Evolutionary conservation across 768 basidiomycete species (phyloP).

Genomic region (Chalciporus chontae): DNA sequence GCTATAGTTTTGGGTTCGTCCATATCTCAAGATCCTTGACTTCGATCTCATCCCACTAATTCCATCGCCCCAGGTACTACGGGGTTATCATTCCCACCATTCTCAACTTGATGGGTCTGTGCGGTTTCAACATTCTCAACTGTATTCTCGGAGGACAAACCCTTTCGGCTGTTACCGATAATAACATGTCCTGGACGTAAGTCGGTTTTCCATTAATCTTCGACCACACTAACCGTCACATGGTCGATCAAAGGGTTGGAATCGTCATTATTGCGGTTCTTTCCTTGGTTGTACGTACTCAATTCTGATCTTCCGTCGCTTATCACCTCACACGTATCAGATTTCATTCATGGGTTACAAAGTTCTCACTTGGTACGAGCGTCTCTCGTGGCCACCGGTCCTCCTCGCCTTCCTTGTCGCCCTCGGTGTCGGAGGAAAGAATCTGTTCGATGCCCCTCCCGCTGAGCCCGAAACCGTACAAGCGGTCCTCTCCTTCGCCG

Average conservation of each 20-base stretch:
- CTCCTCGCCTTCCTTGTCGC: slow-evolving; percentile 70
- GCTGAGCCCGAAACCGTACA: slow-evolving; percentile 51
- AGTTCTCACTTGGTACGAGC: slow-evolving; percentile 71
- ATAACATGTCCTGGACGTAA: slow-evolving; percentile 49
- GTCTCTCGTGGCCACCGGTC: slow-evolving; percentile 73
- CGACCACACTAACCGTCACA: slow-evolving; percentile 3
- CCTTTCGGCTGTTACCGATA: slow-evolving; percentile 52
- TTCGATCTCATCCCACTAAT: slow-evolving; percentile 5
- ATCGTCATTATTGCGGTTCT: slow-evolving; percentile 74
- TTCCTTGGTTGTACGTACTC: slow-evolving; percentile 51
- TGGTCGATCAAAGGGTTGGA: slow-evolving; percentile 52
- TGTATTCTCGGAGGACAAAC: slow-evolving; percentile 69
- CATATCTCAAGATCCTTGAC: slow-evolving; percentile 34
- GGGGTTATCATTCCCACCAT: slow-evolving; percentile 50
- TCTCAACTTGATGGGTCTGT: slow-evolving; percentile 56
- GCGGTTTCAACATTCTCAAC: slow-evolving; percentile 65
- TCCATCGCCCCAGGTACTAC: slow-evolving; percentile 39
- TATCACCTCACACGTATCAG: slow-evolving; percentile 23
- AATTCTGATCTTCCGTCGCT: background rate
- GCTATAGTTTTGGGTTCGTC: slow-evolving; percentile 53
- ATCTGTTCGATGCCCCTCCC: slow-evolving; percentile 48
- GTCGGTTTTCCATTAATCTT: slow-evolving; percentile 16
- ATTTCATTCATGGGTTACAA: slow-evolving; percentile 66
- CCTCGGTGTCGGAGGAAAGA: slow-evolving; percentile 69
- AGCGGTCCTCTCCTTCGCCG: slow-evolving; percentile 60